These are phyloP conservation scores for Penicillium sp. DNA, from an alignment of 2,329 filamentous ascomycete species.

Conservation along the genomic window DNA sequence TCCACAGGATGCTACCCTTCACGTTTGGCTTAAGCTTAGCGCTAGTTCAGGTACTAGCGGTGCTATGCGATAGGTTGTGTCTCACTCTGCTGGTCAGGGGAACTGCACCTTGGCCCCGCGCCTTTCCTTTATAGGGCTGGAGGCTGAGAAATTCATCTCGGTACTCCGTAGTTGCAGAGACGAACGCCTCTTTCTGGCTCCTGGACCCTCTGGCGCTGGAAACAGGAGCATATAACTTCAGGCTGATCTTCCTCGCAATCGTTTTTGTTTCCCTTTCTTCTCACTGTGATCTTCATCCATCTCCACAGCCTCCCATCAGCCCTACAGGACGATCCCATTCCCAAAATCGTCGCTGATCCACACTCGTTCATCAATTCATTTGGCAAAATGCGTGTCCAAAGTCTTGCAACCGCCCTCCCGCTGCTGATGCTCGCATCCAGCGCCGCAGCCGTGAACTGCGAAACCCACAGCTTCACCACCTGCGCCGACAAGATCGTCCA, in stretches of 20 bases:
- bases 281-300: neutral
- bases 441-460: constrained; percentile 11
- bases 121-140: neutral
- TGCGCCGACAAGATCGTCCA: constrained; percentile 20
- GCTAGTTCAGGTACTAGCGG: neutral
- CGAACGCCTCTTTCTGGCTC: neutral
- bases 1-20: neutral
- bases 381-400: neutral
- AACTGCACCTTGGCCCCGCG: neutral
- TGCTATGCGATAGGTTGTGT: neutral
- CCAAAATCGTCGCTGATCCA: neutral
- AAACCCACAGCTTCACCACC: constrained; percentile 14
- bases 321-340: neutral
- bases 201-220: neutral
- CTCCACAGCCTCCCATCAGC: neutral
- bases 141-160: neutral
- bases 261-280: neutral
- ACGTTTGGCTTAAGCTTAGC: neutral
- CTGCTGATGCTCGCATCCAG: constrained; percentile 14
- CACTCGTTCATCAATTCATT: neutral
- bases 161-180: neutral
- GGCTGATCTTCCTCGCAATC: neutral
- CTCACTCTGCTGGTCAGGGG: neutral
- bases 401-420: constrained; percentile 4
- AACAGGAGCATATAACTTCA: neutral